Conservation (phyloP, 208 protist species). For the Acanthamoeba royreba region DNA sequence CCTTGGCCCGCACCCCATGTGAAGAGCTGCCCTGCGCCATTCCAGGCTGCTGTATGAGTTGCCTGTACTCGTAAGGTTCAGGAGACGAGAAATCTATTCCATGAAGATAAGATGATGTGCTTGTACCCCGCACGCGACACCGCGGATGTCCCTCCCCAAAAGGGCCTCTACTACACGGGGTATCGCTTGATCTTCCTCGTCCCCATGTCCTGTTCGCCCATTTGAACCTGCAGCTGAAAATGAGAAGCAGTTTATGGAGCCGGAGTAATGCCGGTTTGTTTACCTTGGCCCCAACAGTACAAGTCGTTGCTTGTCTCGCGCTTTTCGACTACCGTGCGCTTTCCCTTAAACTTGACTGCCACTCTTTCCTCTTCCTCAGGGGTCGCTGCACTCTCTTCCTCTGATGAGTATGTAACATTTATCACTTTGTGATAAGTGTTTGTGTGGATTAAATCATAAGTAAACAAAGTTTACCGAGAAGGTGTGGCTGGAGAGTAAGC, state of each 20-base stretch:
- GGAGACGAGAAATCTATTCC: not conserved
- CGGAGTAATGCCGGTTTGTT: not conserved
- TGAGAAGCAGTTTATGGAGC: not conserved
- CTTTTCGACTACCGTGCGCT: not conserved
- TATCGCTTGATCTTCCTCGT: not conserved
- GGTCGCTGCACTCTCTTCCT: not conserved
- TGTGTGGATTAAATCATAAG: not conserved
- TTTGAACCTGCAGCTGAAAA: not conserved
- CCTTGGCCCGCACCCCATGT: not conserved
- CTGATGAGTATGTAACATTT: not conserved
- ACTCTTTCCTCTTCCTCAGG: conserved; percentile 14
- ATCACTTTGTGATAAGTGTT: not conserved
- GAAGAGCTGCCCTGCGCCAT: not conserved
- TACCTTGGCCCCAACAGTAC: not conserved
- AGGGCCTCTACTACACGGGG: not conserved
- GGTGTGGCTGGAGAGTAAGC: not conserved
- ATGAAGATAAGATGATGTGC: not conserved
- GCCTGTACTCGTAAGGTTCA: not conserved
- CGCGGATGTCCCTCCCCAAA: not conserved
- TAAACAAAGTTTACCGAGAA: not conserved
- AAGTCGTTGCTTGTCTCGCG: not conserved
- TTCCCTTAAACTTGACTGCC: not conserved
- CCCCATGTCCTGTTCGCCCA: not conserved
- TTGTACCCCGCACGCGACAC: not conserved
- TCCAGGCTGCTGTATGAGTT: not conserved